Evolutionary conservation across 1,139 yeast genomes (phyloP).

Genomic region (Suhomyces bolitotheri): DNA sequence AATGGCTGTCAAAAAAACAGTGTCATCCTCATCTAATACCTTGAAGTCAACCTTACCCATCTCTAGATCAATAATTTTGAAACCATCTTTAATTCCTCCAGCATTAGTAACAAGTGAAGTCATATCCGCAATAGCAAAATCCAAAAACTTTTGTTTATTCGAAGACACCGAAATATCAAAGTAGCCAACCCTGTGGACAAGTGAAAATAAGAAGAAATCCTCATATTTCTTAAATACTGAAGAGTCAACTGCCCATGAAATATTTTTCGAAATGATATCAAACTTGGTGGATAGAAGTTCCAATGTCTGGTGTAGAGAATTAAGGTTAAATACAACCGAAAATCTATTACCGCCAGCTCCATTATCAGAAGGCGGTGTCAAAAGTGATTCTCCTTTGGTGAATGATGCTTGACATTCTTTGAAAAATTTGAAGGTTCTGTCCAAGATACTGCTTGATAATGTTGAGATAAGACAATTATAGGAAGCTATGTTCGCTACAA

Average conservation of each 20-base stretch:
- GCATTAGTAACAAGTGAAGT: slow-evolving; percentile 17
- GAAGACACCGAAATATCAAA: slow-evolving; percentile 15
- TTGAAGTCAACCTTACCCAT: slow-evolving; percentile 16
- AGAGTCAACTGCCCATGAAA: slow-evolving; percentile 9
- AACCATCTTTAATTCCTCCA: slow-evolving; percentile 17
- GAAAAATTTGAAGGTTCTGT: slow-evolving; percentile 3
- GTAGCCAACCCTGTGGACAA: slow-evolving; percentile 9
- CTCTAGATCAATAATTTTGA: slow-evolving; percentile 16
- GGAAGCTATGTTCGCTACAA: slow-evolving; percentile 22
- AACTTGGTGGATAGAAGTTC: slow-evolving; percentile 6
- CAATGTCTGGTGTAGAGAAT: slow-evolving; percentile 20
- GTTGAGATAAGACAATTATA: slow-evolving; percentile 28
- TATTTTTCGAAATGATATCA: slow-evolving; percentile 5
- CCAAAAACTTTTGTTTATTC: slow-evolving; percentile 11
- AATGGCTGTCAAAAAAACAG: slow-evolving; percentile 10
- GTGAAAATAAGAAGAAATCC: slow-evolving; percentile 12
- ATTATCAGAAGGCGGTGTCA: background rate
- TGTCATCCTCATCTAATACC: slow-evolving; percentile 17
- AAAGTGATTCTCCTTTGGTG: background rate
- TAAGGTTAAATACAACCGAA: slow-evolving; percentile 12
- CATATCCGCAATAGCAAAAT: slow-evolving; percentile 11
- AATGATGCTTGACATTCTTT: too few species aligned
- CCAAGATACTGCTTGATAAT: slow-evolving; percentile 16
- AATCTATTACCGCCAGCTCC: background rate
- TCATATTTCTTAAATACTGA: slow-evolving; percentile 9